Evolutionary conservation across 805 yeast genomes (phyloP), one percentile per base, ranked within the genome.

Genomic region (Schwanniomyces polymorphus): DNA sequence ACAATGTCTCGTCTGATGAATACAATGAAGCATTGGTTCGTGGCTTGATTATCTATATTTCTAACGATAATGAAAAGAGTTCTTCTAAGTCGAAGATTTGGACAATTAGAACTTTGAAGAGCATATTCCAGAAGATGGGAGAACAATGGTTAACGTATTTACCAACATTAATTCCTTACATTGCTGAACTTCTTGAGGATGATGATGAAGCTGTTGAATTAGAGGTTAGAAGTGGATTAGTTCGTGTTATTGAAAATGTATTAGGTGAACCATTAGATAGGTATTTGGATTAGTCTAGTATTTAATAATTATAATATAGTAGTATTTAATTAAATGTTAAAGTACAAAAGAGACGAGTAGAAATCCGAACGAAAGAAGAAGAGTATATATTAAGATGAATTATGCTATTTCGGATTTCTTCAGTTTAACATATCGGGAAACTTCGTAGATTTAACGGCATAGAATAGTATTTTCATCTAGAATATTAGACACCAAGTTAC

Each of bases 201-300:
- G 98, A 94, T 50, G 95, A 91, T 52, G 99, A 94, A 65, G 54
- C 80, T 42, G 97, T 94, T 27, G 98, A 94, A 67, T 64, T 81
- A 61, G 97, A 91, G 67, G 97, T 91, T 3, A 85, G 97, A 69
- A 79, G 85, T 29, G 96, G 96, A 11, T 77, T 94, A 51, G 96
- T 92, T 7, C 89, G 88, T 59, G 97, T 88, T 5, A 84, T 94
- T 48, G 99, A 94, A 67, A 84, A 82, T 49, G 96, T 91, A 17
- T 76, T 94, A 54, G 99, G 99, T 41, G 99, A 94, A 68, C 94
- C 97, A 40, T 78, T 94, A 49, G 97, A 92, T 61, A 81, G 88
- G 70, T 87, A 87, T 60, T 74, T 87, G 55, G 82, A 75, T 53
- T 78, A 65, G 41, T n/a, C 27, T 17, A 28, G 26, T 18, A n/a